Conservation (phyloP, 768 basidiomycete genomes). For the Paxillus rubicundulus region DNA sequence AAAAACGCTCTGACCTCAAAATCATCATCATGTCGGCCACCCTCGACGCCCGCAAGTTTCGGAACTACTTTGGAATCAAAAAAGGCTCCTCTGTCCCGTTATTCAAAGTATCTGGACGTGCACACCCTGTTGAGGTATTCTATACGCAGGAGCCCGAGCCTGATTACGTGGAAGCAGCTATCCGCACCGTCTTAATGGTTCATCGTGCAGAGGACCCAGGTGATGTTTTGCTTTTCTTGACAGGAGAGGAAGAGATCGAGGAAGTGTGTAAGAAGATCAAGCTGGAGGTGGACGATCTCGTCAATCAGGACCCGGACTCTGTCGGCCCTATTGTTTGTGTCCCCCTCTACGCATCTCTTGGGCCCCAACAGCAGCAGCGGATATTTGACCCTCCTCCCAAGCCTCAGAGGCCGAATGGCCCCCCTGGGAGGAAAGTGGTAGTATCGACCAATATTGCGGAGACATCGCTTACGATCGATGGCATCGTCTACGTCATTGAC, state of each 20-base stretch:
- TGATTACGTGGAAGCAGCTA: conserved; percentile 96
- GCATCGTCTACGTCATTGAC: conserved; percentile 99
- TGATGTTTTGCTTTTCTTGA: conserved; percentile 92
- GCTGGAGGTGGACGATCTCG: conserved; percentile 81
- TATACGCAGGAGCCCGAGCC: conserved; percentile 91
- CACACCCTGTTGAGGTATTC: conserved; percentile 94
- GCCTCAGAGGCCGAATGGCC: conserved; percentile 57
- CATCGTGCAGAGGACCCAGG: conserved; percentile 93
- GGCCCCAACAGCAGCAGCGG: conserved; percentile 90
- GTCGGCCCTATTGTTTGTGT: conserved; percentile 89
- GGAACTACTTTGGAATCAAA: conserved; percentile 79
- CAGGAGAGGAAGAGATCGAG: conserved; percentile 98
- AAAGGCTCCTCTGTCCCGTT: conserved; percentile 56
- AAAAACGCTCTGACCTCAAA: conserved; percentile 83
- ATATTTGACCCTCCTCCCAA: conserved; percentile 91
- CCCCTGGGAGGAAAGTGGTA: conserved; percentile 90
- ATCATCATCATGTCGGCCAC: conserved; percentile 99
- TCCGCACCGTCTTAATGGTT: conserved; percentile 95
- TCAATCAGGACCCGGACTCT: conserved; percentile 63
- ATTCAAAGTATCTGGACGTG: conserved; percentile 89
- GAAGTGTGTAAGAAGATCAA: conserved; percentile 94
- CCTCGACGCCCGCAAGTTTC: conserved; percentile 94
- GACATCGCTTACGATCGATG: conserved; percentile 96
- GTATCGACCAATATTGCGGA: conserved; percentile 98
- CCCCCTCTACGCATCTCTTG: conserved; percentile 92